phyloP scores from a whole-genome alignment of 2,329 filamentous ascomycete genomes.

The Aureobasidium subglaciale region DNA sequence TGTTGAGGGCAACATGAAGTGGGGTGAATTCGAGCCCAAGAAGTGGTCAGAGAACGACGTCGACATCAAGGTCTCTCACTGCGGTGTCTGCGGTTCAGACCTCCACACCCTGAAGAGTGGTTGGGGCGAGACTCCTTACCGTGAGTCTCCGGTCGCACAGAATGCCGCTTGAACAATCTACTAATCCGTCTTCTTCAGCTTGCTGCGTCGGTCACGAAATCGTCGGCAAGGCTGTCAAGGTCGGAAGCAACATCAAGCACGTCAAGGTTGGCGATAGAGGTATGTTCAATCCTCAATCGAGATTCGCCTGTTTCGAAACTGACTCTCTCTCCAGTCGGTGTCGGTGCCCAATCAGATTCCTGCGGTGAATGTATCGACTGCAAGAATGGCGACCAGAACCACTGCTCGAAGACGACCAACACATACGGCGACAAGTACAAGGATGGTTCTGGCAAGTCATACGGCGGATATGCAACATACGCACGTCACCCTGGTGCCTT shows the following conservation, averaged over 20 bases:
- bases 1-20: conserved; percentile 48
- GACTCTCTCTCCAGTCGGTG: conserved; percentile 33
- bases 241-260: conserved; percentile 21
- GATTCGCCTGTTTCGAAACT: neutral
- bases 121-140: conserved; percentile 27
- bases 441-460: conserved; percentile 46
- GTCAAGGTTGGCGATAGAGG: conserved; percentile 29
- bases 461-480: conserved; percentile 54
- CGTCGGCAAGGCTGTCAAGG: conserved; percentile 21
- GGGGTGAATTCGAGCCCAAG: conserved; percentile 41
- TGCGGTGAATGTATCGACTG: conserved; percentile 48
- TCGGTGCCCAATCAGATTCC: conserved; percentile 40
- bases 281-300: neutral
- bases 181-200: neutral
- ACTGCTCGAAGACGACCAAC: conserved; percentile 24
- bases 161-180: neutral
- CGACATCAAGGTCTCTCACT: conserved; percentile 34
- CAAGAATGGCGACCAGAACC: conserved; percentile 24
- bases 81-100: conserved; percentile 30
- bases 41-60: conserved; percentile 24
- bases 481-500: conserved; percentile 53
- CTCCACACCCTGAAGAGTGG: conserved; percentile 29
- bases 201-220: conserved; percentile 22
- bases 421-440: conserved; percentile 28
- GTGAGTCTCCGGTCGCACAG: neutral